Conservation (phyloP, 2,329 filamentous ascomycete genomes). For the Colletotrichum acutatum region DNA sequence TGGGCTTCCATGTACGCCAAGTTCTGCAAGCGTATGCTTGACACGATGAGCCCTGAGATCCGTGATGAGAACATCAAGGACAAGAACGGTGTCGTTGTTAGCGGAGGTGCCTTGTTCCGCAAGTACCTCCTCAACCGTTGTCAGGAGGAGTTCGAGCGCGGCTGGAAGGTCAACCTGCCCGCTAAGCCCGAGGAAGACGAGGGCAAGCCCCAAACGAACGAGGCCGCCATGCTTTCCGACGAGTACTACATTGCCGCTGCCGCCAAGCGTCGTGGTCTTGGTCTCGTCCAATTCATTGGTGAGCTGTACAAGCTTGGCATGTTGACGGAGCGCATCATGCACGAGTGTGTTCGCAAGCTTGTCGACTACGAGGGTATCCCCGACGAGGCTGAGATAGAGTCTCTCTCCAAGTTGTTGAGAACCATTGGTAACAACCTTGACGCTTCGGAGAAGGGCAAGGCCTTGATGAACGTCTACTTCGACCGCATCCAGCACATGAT, state of each 20-base stretch:
- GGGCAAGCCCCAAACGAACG: conserved; percentile 63
- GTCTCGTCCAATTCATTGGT: conserved; percentile 98
- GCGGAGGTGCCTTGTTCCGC: conserved; percentile 93
- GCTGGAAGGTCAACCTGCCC: conserved; percentile 92
- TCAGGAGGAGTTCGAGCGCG: conserved; percentile 98
- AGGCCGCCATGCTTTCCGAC: conserved; percentile 88
- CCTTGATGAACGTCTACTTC: conserved; percentile 96
- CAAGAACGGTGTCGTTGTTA: conserved; percentile 87
- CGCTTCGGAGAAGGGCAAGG: conserved; percentile 81
- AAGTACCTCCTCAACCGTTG: conserved; percentile 99
- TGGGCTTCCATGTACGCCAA: conserved; percentile 99
- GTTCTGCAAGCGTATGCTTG: conserved; percentile 97
- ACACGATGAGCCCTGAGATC: conserved; percentile 94
- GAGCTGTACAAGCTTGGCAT: conserved; percentile 99
- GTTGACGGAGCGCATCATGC: conserved; percentile 99
- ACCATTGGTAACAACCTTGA: conserved; percentile 93
- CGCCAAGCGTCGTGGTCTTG: conserved; percentile 95
- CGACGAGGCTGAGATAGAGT: conserved; percentile 96
- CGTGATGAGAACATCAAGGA: conserved; percentile 95
- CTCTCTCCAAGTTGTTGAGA: conserved; percentile 89
- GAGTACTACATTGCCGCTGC: conserved; percentile 96
- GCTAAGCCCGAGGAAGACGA: conserved; percentile 73
- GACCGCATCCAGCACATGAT: conserved; percentile 85
- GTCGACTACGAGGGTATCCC: conserved; percentile 94
- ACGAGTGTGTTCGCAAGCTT: conserved; percentile 97